Evolutionary conservation across 345 rosid genomes (phyloP).

Genomic region (Brassica incana): DNA sequence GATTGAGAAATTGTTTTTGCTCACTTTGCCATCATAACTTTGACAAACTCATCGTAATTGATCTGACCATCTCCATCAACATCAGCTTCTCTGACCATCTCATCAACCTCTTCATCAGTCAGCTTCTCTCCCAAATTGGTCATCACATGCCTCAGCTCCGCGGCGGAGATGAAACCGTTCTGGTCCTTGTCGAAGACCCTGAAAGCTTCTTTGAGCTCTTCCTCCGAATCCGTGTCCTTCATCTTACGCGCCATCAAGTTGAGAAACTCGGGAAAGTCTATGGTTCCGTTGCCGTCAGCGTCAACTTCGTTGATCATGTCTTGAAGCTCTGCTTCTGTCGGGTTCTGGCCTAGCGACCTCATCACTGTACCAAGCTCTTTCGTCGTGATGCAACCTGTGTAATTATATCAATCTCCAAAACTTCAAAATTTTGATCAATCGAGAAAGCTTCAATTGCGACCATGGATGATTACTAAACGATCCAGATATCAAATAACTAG

Average conservation of each 20-base stretch:
- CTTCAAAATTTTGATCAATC: neutral
- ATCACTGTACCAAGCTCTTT: constrained; percentile 45
- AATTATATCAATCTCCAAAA: neutral
- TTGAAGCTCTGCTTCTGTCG: constrained; percentile 44
- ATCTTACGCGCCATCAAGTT: constrained; percentile 58
- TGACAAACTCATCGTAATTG: constrained; percentile 44
- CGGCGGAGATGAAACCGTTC: constrained; percentile 44
- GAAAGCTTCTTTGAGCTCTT: constrained; percentile 43
- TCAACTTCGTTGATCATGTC: constrained; percentile 54
- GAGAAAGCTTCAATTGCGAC: neutral
- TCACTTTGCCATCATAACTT: constrained; percentile 48
- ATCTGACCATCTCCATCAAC: constrained; percentile 47
- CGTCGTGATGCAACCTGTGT: constrained; percentile 42
- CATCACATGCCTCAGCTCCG: constrained; percentile 57
- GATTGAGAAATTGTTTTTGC: neutral
- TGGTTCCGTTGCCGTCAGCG: constrained; percentile 58
- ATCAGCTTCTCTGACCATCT: constrained; percentile 43
- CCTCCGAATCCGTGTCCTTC: constrained; percentile 53
- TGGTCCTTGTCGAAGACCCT: constrained; percentile 45
- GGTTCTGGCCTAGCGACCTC: constrained; percentile 43
- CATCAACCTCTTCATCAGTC: constrained; percentile 54
- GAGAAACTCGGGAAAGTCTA: constrained; percentile 57
- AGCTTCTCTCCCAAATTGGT: constrained; percentile 54
- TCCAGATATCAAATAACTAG: neutral
- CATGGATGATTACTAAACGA: neutral